Evolutionary conservation across 2,329 filamentous ascomycete genomes (phyloP), one percentile per base, ranked within the genome.

Genomic region (Leptographium wingfieldii): DNA sequence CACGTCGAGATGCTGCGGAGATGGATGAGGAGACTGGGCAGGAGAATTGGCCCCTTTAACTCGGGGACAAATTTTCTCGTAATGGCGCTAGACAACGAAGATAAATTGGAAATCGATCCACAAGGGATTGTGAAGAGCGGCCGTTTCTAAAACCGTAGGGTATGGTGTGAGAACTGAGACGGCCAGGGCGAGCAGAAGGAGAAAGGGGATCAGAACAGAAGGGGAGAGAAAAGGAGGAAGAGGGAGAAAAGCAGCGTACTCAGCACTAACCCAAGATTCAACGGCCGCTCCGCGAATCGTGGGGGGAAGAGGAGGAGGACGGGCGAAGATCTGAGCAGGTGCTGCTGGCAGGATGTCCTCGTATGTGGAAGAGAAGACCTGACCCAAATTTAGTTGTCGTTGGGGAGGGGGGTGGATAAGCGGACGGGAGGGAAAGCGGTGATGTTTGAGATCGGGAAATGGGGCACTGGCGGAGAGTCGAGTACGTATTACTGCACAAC

Each of bases 371-470:
- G 55, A 49, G 3, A 10, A 58, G 27, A 52, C 27, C 55, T 51
- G 14, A 25, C n/a, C 40, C 27, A 27, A 33, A 40, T 46, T 48
- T 12, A 38, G 6, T 35, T 51, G 43, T 58, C 46, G 46, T 43
- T 52, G 27, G 58, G 40, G 46, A 16, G 54, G 16, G 54, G 46
- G 35, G 46, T 56, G 54, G 49, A 46, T 53, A 46, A 55, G 55
- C 49, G 38, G 55, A 53, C 38, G 48, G 55, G 59, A 57, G 49
- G 54, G 54, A 60, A 43, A 53, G 59, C 59, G 59, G 59, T 60
- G 59, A 60, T 60, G 59, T 60, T 57, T 60, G 55, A 57, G 59
- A 57, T 57, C 54, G 38, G 55, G 59, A 60, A 60, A 60, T 58
- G 59, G 59, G 59, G 55, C 35, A 16, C 43, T 38, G 12, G n/a